phyloP scores from a whole-genome alignment of 805 yeast species.

The Metschnikowia shivogae region DNA sequence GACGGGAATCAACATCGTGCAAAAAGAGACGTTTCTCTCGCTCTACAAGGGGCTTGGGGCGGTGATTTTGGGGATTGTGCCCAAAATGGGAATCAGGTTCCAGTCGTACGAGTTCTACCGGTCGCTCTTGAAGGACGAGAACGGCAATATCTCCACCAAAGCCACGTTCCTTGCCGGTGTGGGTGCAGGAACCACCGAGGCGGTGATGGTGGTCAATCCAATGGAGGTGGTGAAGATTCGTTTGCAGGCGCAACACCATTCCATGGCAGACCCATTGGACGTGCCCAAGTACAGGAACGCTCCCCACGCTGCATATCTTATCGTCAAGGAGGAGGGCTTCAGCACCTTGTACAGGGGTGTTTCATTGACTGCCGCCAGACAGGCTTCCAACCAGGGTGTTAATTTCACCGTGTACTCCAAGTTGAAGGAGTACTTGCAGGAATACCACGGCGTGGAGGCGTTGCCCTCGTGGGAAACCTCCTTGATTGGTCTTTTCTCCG shows the following conservation, averaged over 20 bases:
- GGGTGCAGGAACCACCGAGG: slow-evolving; percentile 96
- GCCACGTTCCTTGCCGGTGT: slow-evolving; percentile 89
- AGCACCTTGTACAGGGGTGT: slow-evolving; percentile 91
- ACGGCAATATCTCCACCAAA: slow-evolving; percentile 66
- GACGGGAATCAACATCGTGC: slow-evolving; percentile 76
- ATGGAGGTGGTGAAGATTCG: slow-evolving; percentile 97
- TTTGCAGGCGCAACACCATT: slow-evolving; percentile 91
- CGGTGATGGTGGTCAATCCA: slow-evolving; percentile 90
- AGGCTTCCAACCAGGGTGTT: slow-evolving; percentile 97
- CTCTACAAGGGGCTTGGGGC: slow-evolving; percentile 96
- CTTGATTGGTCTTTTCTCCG: slow-evolving; percentile 82
- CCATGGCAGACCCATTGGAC: slow-evolving; percentile 77
- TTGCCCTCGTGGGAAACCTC: slow-evolving; percentile 96
- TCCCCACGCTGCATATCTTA: slow-evolving; percentile 80
- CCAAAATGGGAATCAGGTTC: slow-evolving; percentile 97
- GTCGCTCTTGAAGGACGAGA: slow-evolving; percentile 56
- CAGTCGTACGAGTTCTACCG: slow-evolving; percentile 90
- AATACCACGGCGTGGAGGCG: slow-evolving; percentile 50
- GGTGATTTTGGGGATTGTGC: slow-evolving; percentile 94
- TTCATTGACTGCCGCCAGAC: slow-evolving; percentile 92
- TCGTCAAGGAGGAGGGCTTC: slow-evolving; percentile 88
- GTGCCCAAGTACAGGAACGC: slow-evolving; percentile 89
- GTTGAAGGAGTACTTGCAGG: slow-evolving; percentile 66
- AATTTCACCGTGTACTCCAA: slow-evolving; percentile 93
- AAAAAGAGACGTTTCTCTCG: slow-evolving; percentile 78